Evolutionary conservation across 2,329 filamentous ascomycete species (phyloP).

Genomic region (Claviceps maximensis): DNA sequence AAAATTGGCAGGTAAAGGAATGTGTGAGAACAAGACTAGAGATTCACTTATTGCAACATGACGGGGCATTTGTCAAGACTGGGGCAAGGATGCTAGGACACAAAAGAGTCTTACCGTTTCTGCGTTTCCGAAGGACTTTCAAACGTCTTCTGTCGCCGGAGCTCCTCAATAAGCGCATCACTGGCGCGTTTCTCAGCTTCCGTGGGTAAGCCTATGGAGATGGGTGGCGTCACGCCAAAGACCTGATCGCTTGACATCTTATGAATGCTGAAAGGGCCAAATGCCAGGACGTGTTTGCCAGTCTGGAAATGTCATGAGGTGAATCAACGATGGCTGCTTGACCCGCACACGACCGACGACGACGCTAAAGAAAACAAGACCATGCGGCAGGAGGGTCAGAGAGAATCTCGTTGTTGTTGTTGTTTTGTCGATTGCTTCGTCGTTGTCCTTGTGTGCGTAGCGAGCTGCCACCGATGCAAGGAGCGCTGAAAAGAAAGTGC

Average conservation of each 20-base stretch:
- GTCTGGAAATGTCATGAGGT: neutral
- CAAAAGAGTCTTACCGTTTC: slow-evolving; percentile 45
- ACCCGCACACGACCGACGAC: neutral
- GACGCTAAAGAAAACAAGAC: neutral
- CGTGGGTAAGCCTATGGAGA: slow-evolving; percentile 66
- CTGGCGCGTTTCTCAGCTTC: slow-evolving; percentile 64
- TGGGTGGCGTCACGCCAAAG: slow-evolving; percentile 67
- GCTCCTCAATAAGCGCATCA: slow-evolving; percentile 66
- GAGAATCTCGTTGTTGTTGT: neutral
- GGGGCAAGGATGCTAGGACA: neutral
- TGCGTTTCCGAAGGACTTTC: slow-evolving; percentile 72
- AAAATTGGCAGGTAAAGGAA: neutral
- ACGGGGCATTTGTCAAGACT: neutral
- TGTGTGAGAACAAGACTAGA: neutral
- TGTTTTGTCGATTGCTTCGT: neutral
- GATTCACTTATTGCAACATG: neutral
- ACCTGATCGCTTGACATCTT: slow-evolving; percentile 25
- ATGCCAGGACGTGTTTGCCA: neutral
- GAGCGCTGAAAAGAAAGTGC: neutral
- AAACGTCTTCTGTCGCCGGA: slow-evolving; percentile 84
- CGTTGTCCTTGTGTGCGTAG: neutral
- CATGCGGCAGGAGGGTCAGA: neutral
- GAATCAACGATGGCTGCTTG: neutral
- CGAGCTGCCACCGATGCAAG: neutral
- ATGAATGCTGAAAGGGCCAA: neutral